These are phyloP conservation scores for Crithidia thermophila DNA, from an alignment of 208 protist genomes.

Conservation along the genomic window DNA sequence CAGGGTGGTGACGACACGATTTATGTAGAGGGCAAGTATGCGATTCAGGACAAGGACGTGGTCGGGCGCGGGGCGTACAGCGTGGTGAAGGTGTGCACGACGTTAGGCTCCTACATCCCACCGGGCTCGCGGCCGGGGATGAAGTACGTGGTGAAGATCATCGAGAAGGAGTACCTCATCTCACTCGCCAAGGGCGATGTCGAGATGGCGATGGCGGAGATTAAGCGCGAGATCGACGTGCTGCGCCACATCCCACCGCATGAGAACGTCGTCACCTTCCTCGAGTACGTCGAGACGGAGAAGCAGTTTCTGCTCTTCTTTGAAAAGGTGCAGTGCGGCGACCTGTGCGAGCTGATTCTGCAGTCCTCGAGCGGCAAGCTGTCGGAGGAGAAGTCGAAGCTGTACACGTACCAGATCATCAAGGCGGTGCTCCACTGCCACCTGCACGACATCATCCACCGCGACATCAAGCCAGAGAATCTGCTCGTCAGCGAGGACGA, in stretches of 20 bases:
- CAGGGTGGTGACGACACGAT: conserved; percentile 19
- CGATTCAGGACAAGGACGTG: conserved; percentile 75
- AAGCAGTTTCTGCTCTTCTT: conserved; percentile 89
- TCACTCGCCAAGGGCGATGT: conserved; percentile 87
- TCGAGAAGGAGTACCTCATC: conserved; percentile 90
- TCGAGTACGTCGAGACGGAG: conserved; percentile 89
- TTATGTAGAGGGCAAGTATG: conserved; percentile 77
- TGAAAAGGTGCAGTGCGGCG: conserved; percentile 84
- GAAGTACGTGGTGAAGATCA: conserved; percentile 92
- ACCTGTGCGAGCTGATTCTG: conserved; percentile 91
- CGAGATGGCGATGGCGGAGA: conserved; percentile 86
- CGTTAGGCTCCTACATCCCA: conserved; percentile 69
- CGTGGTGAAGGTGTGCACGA: conserved; percentile 85
- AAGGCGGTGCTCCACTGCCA: conserved; percentile 92
- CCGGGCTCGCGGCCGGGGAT: conserved; percentile 68
- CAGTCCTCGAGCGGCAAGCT: conserved; percentile 79
- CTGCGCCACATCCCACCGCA: conserved; percentile 87
- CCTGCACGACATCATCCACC: conserved; percentile 91
- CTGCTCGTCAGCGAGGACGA: conserved; percentile 87
- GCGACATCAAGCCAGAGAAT: conserved; percentile 94
- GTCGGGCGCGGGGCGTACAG: conserved; percentile 89
- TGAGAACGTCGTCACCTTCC: conserved; percentile 88
- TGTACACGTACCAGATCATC: conserved; percentile 91
- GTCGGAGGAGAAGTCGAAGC: conserved; percentile 78
- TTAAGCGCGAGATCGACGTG: conserved; percentile 91